phyloP scores from a whole-genome alignment of 179 eudicot species.

The Nepenthes alata region DNA sequence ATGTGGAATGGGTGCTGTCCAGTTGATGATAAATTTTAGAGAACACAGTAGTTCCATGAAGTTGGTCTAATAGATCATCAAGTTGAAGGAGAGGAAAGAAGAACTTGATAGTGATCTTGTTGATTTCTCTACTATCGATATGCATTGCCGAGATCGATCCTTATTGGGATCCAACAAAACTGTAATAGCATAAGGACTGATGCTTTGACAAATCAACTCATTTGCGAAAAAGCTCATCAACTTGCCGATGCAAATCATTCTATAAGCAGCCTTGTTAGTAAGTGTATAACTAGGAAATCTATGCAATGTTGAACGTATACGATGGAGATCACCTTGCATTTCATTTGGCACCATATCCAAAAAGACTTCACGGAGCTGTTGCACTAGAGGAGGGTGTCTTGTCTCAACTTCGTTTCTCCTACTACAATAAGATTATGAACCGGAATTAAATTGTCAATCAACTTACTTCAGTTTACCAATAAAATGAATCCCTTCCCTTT shows the following conservation, averaged over 20 bases:
- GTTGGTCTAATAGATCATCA: not conserved
- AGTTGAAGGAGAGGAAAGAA: not conserved
- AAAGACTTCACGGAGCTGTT: too few species aligned
- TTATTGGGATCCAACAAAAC: not conserved
- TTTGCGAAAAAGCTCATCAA: not conserved
- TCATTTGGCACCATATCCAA: too few species aligned
- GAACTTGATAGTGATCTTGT: not conserved
- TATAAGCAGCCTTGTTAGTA: not conserved
- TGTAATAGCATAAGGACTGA: not conserved
- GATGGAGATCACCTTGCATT: too few species aligned
- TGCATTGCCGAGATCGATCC: not conserved
- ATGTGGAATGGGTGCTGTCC: not conserved
- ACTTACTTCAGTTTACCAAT: too few species aligned
- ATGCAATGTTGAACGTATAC: too few species aligned
- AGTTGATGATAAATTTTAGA: not conserved
- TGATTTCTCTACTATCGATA: not conserved
- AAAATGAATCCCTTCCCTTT: too few species aligned
- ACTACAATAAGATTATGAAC: too few species aligned
- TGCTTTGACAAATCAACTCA: not conserved
- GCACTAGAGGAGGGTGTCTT: too few species aligned
- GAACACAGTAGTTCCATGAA: not conserved
- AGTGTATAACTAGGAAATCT: too few species aligned
- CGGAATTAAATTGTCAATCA: too few species aligned
- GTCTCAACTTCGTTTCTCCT: too few species aligned
- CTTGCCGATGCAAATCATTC: not conserved